Evolutionary conservation across 2,329 filamentous ascomycete genomes (phyloP).

Genomic region (Pseudopyrenochaeta lycopersici): DNA sequence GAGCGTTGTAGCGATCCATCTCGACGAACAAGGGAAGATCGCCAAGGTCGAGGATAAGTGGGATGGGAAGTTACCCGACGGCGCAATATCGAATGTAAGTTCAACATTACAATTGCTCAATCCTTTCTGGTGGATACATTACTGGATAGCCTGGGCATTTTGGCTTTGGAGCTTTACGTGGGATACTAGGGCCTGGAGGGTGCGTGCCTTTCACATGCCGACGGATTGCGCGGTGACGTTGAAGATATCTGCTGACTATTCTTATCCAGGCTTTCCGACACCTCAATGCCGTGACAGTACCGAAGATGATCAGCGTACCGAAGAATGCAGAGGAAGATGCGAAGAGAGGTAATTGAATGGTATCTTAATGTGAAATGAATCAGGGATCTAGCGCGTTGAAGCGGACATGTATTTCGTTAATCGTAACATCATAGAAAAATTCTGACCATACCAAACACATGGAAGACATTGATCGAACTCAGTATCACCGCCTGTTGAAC

Average conservation of each 20-base stretch:
- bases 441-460: not conserved
- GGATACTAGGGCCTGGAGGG: slow-evolving; percentile 37
- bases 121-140: slow-evolving; percentile 51
- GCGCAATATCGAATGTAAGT: slow-evolving; percentile 62
- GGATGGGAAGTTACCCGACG: slow-evolving; percentile 63
- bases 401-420: slow-evolving; percentile 28
- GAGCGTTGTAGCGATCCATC: slow-evolving; percentile 59
- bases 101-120: slow-evolving; percentile 30
- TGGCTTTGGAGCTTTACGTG: slow-evolving; percentile 52
- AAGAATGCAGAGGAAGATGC: slow-evolving; percentile 63
- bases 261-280: slow-evolving; percentile 59
- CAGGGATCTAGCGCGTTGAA: slow-evolving; percentile 12
- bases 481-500: slow-evolving; percentile 27
- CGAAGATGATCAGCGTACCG: slow-evolving; percentile 61
- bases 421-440: slow-evolving; percentile 22
- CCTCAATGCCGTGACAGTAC: slow-evolving; percentile 62
- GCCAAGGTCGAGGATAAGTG: slow-evolving; percentile 64
- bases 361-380: slow-evolving; percentile 9
- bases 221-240: not conserved
- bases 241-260: slow-evolving; percentile 36
- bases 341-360: slow-evolving; percentile 54
- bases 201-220: slow-evolving; percentile 44
- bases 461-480: not conserved
- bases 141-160: slow-evolving; percentile 48
- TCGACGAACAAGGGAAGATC: slow-evolving; percentile 56